Base-by-base conservation (phyloP, 768 basidiomycete genomes). In the Trametes maxima region DNA sequence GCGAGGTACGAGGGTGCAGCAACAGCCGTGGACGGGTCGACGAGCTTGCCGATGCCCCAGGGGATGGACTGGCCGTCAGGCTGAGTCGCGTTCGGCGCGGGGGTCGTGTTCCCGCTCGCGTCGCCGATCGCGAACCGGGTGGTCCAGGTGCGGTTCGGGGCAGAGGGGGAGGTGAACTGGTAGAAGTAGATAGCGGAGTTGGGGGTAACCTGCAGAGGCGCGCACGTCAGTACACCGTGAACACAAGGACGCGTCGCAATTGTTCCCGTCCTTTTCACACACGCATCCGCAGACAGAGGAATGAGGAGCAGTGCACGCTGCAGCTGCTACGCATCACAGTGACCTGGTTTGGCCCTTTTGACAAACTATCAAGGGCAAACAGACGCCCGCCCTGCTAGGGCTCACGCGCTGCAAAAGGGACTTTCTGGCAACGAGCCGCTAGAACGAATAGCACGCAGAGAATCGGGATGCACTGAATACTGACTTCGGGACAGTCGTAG, bases 111-210 rank as follows among this genome's bases (percentile, higher is more conserved):
- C 13, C 83, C 85, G 24, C 71, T 65, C 3, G 79, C 46, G 36
- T 79, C 81, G 3, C 87, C 84, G 68, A 94, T 90, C 37, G 87
- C 77, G 79, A 92, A 93, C 22, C 92, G 88, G 16, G 83, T 85
- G 2, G 90, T 89, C 92, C 92, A 94, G 22, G 68, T 65, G 37
- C 76, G 72, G 69, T 76, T 69, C 39, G 73, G 1, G 0, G 82
- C 69, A 6, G 62, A 67, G 0, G 80, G 74, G 1, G 83, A 73
- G 16, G 82, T 77, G 78, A 89, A 92, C 68, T 92, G 89, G 73
- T 90, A 90, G 78, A 92, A 93, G 77, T 92, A 93, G 65, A 92
- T 85, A 39, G 84, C 69, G 2, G 90, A 79, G 72, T 88, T 77
- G 19, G 83, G 81, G 22, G 75, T 76, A 37, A 91, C 89, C 86